phyloP scores from a whole-genome alignment of 306 rosid species.

The Quercus engelmannii region DNA sequence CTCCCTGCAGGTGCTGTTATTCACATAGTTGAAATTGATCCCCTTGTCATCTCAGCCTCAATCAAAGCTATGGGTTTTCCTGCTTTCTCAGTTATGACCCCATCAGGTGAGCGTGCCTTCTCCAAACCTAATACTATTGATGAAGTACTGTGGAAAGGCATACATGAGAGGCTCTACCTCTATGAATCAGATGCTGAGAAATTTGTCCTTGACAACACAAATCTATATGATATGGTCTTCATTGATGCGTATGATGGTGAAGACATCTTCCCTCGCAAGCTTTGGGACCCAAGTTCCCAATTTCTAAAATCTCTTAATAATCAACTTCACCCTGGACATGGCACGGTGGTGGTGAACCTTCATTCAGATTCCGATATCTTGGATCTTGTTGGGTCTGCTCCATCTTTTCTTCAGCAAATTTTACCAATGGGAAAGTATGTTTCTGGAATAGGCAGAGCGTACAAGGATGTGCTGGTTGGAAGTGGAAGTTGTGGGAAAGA shows the following conservation, averaged over 20 bases:
- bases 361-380: conserved; percentile 72
- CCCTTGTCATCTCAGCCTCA: conserved; percentile 87
- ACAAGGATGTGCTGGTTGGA: conserved; percentile 60
- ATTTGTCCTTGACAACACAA: conserved; percentile 40
- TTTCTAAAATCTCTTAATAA: conserved; percentile 64
- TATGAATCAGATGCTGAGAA: conserved; percentile 83
- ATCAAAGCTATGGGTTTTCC: conserved; percentile 94
- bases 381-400: conserved; percentile 48
- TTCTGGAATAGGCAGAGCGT: conserved; percentile 58
- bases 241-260: conserved; percentile 90
- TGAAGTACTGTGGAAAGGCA: conserved; percentile 78
- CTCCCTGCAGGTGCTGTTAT: conserved; percentile 65
- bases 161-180: conserved; percentile 77
- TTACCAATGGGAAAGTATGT: conserved; percentile 73
- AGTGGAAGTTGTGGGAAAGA: conserved; percentile 27
- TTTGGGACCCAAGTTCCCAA: conserved; percentile 66
- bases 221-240: conserved; percentile 70
- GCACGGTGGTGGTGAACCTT: conserved; percentile 90
- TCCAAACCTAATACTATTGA: conserved; percentile 47
- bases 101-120: conserved; percentile 42
- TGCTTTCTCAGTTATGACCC: conserved; percentile 62
- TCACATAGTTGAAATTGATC: conserved; percentile 81
- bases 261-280: conserved; percentile 75
- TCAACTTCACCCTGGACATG: conserved; percentile 77
- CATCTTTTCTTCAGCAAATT: conserved; percentile 43